phyloP scores from a whole-genome alignment of 2,329 filamentous ascomycete genomes.

The Dactylellina cionopaga region DNA sequence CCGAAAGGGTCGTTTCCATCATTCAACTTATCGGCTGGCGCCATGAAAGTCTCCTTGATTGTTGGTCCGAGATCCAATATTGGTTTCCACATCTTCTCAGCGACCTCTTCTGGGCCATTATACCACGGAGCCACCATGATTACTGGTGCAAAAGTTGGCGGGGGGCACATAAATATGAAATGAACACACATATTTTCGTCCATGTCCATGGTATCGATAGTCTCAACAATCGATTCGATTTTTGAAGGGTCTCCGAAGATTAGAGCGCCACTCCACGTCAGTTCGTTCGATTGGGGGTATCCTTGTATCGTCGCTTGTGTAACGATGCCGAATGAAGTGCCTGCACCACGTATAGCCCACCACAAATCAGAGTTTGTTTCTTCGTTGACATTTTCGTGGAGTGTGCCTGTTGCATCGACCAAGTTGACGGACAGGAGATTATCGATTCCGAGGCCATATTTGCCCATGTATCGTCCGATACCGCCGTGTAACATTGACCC shows the following conservation, averaged over 20 bases:
- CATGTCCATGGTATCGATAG: slow-evolving; percentile 53
- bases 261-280: slow-evolving; percentile 57
- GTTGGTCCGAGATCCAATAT: slow-evolving; percentile 56
- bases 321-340: slow-evolving; percentile 63
- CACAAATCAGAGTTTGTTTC: slow-evolving; percentile 60
- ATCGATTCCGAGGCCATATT: slow-evolving; percentile 60
- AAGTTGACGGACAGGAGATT: slow-evolving; percentile 61
- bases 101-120: slow-evolving; percentile 52
- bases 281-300: slow-evolving; percentile 54
- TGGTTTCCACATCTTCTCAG: slow-evolving; percentile 53
- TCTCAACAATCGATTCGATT: slow-evolving; percentile 55
- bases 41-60: slow-evolving; percentile 48
- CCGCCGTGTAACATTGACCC: slow-evolving; percentile 42
- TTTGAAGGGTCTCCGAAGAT: slow-evolving; percentile 57
- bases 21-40: slow-evolving; percentile 55
- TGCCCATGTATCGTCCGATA: slow-evolving; percentile 52
- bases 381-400: slow-evolving; percentile 58
- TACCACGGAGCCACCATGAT: slow-evolving; percentile 54
- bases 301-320: slow-evolving; percentile 61
- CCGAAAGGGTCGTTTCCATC: slow-evolving; percentile 39
- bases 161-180: slow-evolving; percentile 55
- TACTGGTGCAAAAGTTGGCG: slow-evolving; percentile 53
- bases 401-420: slow-evolving; percentile 61
- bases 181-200: slow-evolving; percentile 55
- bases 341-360: slow-evolving; percentile 62